Conservation (phyloP, 108 stramenopile genomes). For the Nitzschia palea region DNA sequence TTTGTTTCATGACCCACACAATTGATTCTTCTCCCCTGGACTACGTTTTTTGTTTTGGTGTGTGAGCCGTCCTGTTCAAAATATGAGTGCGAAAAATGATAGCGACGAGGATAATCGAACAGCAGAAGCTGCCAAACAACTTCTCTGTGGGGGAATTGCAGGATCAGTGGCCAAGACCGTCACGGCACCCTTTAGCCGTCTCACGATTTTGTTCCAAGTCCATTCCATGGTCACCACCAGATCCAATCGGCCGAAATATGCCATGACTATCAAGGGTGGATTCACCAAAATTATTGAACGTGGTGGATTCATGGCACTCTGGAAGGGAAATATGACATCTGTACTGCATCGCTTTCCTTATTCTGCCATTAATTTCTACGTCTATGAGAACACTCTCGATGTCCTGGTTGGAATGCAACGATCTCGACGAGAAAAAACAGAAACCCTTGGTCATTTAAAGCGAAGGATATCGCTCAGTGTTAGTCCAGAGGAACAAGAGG, state of each 20-base stretch:
- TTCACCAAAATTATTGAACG: constrained; percentile 80
- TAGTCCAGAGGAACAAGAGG: constrained; percentile 27
- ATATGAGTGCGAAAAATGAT: constrained; percentile 2
- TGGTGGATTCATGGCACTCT: constrained; percentile 81
- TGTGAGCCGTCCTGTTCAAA: too few relatives aligned
- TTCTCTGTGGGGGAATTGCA: constrained; percentile 93
- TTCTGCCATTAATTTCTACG: constrained; percentile 90
- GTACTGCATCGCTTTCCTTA: constrained; percentile 94
- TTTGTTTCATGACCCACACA: too few relatives aligned
- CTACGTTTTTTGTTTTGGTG: too few relatives aligned
- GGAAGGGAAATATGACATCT: constrained; percentile 93
- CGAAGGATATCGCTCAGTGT: constrained; percentile 32
- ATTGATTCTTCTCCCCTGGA: too few relatives aligned
- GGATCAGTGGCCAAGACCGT: constrained; percentile 92
- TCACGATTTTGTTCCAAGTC: constrained; percentile 92
- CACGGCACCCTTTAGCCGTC: constrained; percentile 87
- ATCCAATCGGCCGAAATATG: constrained; percentile 78
- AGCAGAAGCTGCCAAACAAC: constrained; percentile 78
- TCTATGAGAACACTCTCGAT: constrained; percentile 86
- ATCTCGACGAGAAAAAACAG: constrained; percentile 51
- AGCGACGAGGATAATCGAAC: constrained; percentile 48
- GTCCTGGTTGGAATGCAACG: constrained; percentile 50
- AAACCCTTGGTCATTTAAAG: constrained; percentile 30
- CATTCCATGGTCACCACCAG: constrained; percentile 90
- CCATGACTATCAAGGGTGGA: constrained; percentile 67